Evolutionary conservation across 2,329 filamentous ascomycete genomes (phyloP).

Genomic region (Fusarium staphyleae): DNA sequence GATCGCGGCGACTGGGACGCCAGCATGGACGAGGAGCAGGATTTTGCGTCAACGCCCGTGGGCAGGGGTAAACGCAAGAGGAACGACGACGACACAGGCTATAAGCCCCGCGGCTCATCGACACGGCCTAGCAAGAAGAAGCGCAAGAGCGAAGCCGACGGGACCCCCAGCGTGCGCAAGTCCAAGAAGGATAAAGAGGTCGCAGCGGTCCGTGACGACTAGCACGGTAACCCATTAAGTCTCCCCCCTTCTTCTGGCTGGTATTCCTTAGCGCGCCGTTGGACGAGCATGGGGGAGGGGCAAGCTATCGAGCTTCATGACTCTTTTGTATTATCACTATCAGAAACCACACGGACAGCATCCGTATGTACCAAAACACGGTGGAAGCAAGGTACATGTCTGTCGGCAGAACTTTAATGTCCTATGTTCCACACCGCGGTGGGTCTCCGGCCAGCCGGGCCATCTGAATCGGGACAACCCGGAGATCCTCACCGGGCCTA

Average conservation of each 20-base stretch:
- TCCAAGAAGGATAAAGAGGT: slow-evolving; percentile 47
- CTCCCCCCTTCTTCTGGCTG: neutral
- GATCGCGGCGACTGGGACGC: slow-evolving; percentile 44
- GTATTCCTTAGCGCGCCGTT: slow-evolving; percentile 4
- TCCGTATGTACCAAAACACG: slow-evolving; percentile 19
- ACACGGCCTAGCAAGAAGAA: slow-evolving; percentile 64
- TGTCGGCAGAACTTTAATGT: slow-evolving; percentile 17
- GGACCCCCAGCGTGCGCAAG: slow-evolving; percentile 46
- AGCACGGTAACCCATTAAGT: slow-evolving; percentile 23
- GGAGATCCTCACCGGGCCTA: slow-evolving; percentile 25
- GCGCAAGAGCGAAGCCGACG: slow-evolving; percentile 61
- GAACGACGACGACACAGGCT: slow-evolving; percentile 67
- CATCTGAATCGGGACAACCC: slow-evolving; percentile 34
- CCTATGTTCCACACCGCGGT: slow-evolving; percentile 23
- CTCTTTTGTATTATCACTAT: slow-evolving; percentile 22
- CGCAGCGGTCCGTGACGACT: slow-evolving; percentile 42
- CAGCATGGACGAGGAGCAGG: slow-evolving; percentile 51
- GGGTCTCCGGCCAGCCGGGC: slow-evolving; percentile 38
- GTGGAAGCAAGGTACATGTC: slow-evolving; percentile 19
- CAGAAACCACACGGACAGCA: slow-evolving; percentile 14
- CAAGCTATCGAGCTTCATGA: neutral
- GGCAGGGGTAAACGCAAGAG: slow-evolving; percentile 59
- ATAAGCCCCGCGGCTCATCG: slow-evolving; percentile 64
- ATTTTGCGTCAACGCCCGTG: slow-evolving; percentile 45
- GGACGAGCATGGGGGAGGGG: neutral